phyloP scores from a whole-genome alignment of 441 rosid species.

The Syzygium syzygioides region DNA sequence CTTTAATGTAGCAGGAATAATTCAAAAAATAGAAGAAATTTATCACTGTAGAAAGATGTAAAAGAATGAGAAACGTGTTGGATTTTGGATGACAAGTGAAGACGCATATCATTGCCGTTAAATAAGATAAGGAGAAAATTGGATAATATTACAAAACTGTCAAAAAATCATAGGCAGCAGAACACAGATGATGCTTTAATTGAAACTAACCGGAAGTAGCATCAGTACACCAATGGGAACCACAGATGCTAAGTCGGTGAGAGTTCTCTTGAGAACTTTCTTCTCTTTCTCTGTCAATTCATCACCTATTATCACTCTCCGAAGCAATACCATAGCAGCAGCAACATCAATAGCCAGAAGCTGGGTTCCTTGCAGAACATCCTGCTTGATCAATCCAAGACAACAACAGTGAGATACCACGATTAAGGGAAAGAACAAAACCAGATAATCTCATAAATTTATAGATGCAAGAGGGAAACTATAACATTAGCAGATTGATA shows the following conservation, averaged over 20 bases:
- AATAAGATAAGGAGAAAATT: neutral
- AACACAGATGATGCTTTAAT: neutral
- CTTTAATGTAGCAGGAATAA: neutral
- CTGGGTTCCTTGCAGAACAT: conserved; percentile 97
- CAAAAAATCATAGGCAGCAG: neutral
- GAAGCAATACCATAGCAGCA: conserved; percentile 76
- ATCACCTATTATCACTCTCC: conserved; percentile 76
- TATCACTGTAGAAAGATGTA: neutral
- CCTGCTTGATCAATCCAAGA: conserved; percentile 35
- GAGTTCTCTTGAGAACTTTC: conserved; percentile 73
- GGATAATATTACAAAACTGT: neutral
- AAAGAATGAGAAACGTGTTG: neutral
- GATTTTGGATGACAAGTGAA: neutral
- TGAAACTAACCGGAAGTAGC: conserved; percentile 93
- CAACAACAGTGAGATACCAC: neutral
- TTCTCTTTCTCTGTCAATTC: conserved; percentile 88
- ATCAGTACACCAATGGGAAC: conserved; percentile 89
- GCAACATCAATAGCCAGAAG: conserved; percentile 90
- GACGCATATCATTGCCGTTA: neutral
- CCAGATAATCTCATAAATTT: neutral
- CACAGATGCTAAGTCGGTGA: conserved; percentile 91
- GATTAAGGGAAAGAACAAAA: neutral
- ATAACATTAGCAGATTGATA: neutral
- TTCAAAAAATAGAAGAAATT: neutral
- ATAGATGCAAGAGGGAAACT: neutral